Evolutionary conservation across 2,329 filamentous ascomycete genomes (phyloP), one percentile per base, ranked within the genome.

Genomic region (Alternaria brassicae): DNA sequence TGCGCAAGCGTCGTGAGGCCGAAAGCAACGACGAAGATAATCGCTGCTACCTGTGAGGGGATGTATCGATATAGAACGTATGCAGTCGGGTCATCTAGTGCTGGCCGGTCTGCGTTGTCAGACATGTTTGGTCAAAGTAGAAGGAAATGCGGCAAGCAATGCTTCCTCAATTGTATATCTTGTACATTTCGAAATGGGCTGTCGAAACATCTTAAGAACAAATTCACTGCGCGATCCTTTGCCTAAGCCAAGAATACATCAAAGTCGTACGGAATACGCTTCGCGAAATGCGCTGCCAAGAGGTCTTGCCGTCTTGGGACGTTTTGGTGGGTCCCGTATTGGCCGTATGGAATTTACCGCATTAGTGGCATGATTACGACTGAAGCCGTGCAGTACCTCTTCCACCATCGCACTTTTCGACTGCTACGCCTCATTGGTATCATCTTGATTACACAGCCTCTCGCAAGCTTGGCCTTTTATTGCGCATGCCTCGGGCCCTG

Each of bases 11-110:
- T 82, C 3, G 77, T 67, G 8, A 78, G 28, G 2, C 68, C 56
- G 63, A 86, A 87, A 3, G 85, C 66, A 25, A 80, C 62, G 10
- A 77, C 71, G 58, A 85, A 84, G 7, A 84, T 74, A 13, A 81
- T 69, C 1, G 83, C 84, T 0, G 79, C 82, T 0, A 76, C 64
- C 0, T 82, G 55, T 0, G 79, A 82, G 0, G 84, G 82, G 3
- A 68, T 62, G 58, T 83, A 83, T 51, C 76, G 61, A 34, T 69
- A 70, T 10, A 55, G 60, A 23, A 63, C 57, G 44, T 53, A 65
- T 21, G 54, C 56, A 36, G 54, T 55, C 4, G 64, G 62, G 21
- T 68, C 61, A 37, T 68, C 56, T n/a, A 69, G 65, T 34, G 63
- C 60, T 3, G 60, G 61, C 12, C 52, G 62, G 10, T 55, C 34